Evolutionary conservation across 441 rosid species (phyloP), one percentile per base, ranked within the genome.

Genomic region (Omphalea diandra): DNA sequence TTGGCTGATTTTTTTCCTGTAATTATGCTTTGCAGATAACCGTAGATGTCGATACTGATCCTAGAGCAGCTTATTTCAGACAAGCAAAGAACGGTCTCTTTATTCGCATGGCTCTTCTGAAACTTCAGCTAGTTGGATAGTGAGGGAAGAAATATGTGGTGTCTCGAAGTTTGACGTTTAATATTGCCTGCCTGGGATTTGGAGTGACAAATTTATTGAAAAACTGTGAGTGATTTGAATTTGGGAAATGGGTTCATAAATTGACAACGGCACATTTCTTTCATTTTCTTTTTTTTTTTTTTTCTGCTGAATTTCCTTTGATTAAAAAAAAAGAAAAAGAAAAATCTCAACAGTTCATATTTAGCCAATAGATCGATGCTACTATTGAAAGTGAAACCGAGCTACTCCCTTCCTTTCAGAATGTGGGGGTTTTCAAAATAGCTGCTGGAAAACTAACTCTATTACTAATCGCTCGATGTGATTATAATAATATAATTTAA

Each of bases 81-180:
- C 99, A 93, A 85, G 98, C 97, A 20, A 91, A 90, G 89, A 96
- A 96, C 29, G 99, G 98, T 60, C 96, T 95, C 52, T 91, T 85
- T 72, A 93, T 93, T 14, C 77, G 98, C 67, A 91, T 93, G 98
- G 97, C 98, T 69, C 96, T 90, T 74, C 77, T 93, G 76, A 95
- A 90, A 76, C 84, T 95, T 60, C 82, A 90, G 24, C 97, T 92
- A 35, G 77, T 86, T 12, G 94, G 96, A 24, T 86, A 90, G 94
- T 87, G 87, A 88, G 36, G 29, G 43, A 18, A 31, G 70, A 5
- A 20, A 2, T 27, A 35, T 38, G 5, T n/a, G 8, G 43, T 52
- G 62, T 53, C 41, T 11, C 18, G 14, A 41, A 29, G 31, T 71
- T 62, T 70, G 52, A 62, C 22, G 17, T 61, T 60, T 24, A 10